A percentile compares a stretch with the other conserved stretches of the same genome.
Evolutionary conservation across 73 alveolate species (phyloP).

Genomic region (Tetrahymena thermophila): DNA sequence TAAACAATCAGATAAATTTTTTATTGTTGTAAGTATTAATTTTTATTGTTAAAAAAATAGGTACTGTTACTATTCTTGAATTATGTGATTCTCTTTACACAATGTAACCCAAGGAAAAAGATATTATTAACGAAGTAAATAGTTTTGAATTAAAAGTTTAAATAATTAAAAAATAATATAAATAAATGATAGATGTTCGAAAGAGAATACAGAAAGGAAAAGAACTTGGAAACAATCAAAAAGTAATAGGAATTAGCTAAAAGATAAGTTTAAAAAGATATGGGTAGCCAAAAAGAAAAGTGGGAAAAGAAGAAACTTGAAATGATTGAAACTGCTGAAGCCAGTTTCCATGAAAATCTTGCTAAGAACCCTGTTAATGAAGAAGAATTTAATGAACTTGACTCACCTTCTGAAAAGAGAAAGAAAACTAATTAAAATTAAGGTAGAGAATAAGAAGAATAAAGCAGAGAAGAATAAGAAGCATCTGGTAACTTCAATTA

Average conservation of each 20-base stretch:
- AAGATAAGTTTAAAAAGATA: constrained; percentile 32
- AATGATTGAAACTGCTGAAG: constrained; percentile 24
- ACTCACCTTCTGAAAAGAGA: background rate
- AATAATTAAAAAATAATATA: background rate
- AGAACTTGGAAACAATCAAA: constrained; percentile 75
- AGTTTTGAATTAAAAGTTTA: background rate
- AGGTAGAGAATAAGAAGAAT: background rate
- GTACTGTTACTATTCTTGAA: constrained; percentile 77
- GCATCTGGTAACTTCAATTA: background rate
- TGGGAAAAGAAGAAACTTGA: constrained; percentile 47
- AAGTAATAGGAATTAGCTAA: constrained; percentile 42
- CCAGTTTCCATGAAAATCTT: background rate
- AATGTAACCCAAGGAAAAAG: constrained; percentile 70
- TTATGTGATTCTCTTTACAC: constrained; percentile 74
- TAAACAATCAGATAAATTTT: background rate
- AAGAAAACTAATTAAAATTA: background rate
- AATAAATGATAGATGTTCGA: constrained; percentile 59
- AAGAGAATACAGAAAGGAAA: constrained; percentile 83
- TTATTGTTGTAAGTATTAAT: background rate
- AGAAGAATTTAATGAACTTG: background rate
- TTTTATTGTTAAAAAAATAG: background rate
- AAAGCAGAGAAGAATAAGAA: background rate
- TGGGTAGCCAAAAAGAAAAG: constrained; percentile 12
- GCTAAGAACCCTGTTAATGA: constrained; percentile 14
- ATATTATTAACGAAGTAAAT: constrained; percentile 44